Base-by-base conservation (phyloP, 169 alveolate genomes). In the Cryptosporidium muris region DNA sequence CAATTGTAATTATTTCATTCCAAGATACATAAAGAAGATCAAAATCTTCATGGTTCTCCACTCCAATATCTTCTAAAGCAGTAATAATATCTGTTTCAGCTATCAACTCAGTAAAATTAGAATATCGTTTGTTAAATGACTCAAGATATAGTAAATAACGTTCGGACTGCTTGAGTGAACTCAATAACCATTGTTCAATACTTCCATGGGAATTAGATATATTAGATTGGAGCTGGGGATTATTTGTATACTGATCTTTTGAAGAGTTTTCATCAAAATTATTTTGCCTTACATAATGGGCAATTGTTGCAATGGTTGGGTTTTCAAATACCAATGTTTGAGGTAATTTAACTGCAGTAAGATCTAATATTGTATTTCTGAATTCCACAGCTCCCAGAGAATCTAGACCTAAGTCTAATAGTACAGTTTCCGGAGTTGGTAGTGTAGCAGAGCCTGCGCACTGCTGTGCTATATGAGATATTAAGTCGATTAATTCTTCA, bases 301-400 rank as follows among this genome's bases (percentile, higher is more conserved):
- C 64, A 54, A 90, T 88, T 47, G 82, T 85, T 6, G 67, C 81
- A 25, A 90, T 88, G 16, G 89, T 66, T 5, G 93, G 93, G 45
- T 90, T 90, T 90, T 90, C 93, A 62, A 90, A 88, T 58, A 88
- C 80, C 3, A 90, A 74, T n/a, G 81, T 89, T 60, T 90, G 93
- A 1, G 94, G 94, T 36, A 90, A 82, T 66, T 82, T 89, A 45
- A 90, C 92, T 1, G 93, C 94, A 6, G 91, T 85, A 16, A 81
- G 16, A 6, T 80, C 88, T 11, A 80, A 34, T 40, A 80, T 66
- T 3, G 66, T 40, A 54, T 91, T 91, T 38, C 92, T 81, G 63
- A 91, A 90, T 64, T 89, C 93, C n/a, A 91, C 93, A 12, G 93
- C 93, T 0, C 89, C 91, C 49, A 91, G 40, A 25, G 93, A 90